These are phyloP conservation scores for Ampelomyces quisqualis DNA, from an alignment of 2,329 filamentous ascomycete genomes.

Conservation along the genomic window DNA sequence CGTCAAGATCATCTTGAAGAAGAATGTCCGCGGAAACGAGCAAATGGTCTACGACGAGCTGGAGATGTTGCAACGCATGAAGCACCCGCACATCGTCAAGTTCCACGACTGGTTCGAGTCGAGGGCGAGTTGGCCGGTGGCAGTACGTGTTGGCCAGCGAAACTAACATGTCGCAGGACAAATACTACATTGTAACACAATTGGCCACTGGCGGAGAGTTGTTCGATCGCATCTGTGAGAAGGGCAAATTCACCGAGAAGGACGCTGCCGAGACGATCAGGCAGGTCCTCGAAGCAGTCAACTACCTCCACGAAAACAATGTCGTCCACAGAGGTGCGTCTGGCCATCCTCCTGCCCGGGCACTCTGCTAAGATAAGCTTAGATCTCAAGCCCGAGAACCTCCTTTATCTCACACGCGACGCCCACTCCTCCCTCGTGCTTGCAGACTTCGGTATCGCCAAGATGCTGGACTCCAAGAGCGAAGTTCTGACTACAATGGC, in stretches of 20 bases:
- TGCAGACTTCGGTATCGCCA: conserved; percentile 97
- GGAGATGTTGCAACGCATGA: conserved; percentile 84
- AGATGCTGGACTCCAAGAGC: conserved; percentile 88
- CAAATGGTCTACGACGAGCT: conserved; percentile 98
- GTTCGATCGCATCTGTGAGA: conserved; percentile 97
- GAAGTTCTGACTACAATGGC: conserved; percentile 98
- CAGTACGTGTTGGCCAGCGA: background rate
- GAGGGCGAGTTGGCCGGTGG: conserved; percentile 60
- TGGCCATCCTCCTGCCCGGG: background rate
- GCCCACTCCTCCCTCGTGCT: conserved; percentile 82
- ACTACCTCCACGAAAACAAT: conserved; percentile 92
- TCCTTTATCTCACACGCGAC: conserved; percentile 83
- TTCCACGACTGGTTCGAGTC: conserved; percentile 99
- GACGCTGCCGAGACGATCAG: conserved; percentile 94
- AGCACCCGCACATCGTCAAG: conserved; percentile 93
- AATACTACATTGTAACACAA: conserved; percentile 99
- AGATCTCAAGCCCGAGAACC: conserved; percentile 98
- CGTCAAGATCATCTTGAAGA: conserved; percentile 98
- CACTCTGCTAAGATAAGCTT: conserved; percentile 20
- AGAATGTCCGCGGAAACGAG: conserved; percentile 98
- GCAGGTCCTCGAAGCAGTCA: conserved; percentile 87
- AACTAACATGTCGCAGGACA: conserved; percentile 65
- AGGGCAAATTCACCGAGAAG: conserved; percentile 97
- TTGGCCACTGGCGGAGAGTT: conserved; percentile 93
- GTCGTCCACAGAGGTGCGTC: conserved; percentile 86